Evolutionary conservation across 1,139 yeast genomes (phyloP), one percentile per base, ranked within the genome.

Genomic region (Candida sanyaensis): DNA sequence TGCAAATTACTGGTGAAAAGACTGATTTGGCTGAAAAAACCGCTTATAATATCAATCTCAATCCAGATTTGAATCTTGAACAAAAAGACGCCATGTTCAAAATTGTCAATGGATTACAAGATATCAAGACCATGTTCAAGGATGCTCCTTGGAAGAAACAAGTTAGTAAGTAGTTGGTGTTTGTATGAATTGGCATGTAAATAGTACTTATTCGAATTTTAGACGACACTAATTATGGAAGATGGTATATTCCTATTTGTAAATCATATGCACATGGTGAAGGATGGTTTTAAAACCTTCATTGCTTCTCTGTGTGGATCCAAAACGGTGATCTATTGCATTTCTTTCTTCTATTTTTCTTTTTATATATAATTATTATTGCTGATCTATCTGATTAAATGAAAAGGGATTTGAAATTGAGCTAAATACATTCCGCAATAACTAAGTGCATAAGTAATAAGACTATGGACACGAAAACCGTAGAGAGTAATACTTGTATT

Each of bases 131-230:
- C 33, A 55, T 70, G 42, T 61, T 69, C 39, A 61, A 63, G 26
- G 60, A 63, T 34, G 73, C 75, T 42, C 68, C 63, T 50, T 71
- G 77, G 77, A 61, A 48, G 30, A 45, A 50, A 41, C 39, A 43
- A 33, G 42, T 42, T 13, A 26, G 13, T 17, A 30, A 43, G 24
- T 37, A 37, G 36, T 21, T 13, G 24, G 11, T 12, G n/a, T 34
- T 4, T 13, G 7, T 12, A 12, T 37, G 21, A 26, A 9, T 21
- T 10, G 13, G 11, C 38, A 23, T 38, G 41, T 38, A 38, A 26
- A 38, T 38, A 38, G 37, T 17, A 32, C 10, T 32, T 32, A 26
- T 26, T 26, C 28, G 17, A 12, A 12, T 5, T 32, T 32, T 6
- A 12, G 12, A 32, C 34, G 8, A 12, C 6, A 32, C 10, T 26